Base-by-base conservation (phyloP, 1,284 basidiomycete genomes). In the Bjerkandera adusta region DNA sequence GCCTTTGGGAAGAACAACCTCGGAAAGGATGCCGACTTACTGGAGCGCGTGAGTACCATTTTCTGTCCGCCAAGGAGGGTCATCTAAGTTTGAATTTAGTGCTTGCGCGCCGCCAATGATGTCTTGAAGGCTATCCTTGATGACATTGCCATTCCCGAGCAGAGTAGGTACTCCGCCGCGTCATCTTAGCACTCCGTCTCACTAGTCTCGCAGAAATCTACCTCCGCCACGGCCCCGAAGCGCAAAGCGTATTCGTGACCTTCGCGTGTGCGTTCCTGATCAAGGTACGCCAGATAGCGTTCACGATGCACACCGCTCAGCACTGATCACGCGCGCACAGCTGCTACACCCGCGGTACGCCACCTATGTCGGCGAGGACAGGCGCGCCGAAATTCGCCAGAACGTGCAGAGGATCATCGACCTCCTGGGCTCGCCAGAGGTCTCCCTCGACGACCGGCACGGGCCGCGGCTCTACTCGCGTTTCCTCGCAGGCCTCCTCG, bases 201-300 rank as follows among this genome's bases (percentile, higher is more conserved):
- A 35, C 46, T 40, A 27, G 6, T 49, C 5, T 21, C 12, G 5
- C 51, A 81, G 79, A 75, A 49, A 68, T 75, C 25, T 82, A 78
- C 55, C 72, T 89, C 45, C 75, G 84, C 3, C 86, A 91, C 58
- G 89, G 87, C 0, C 87, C 89, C 1, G 89, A 92, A 59, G 82
- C 85, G 1, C 88, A 92, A 55, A 85, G 83, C 50, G 81, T 93
- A 18, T 90, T 91, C 57, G 77, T 87, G n/a, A 86, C 86, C 0
- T 93, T 92, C 54, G 89, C 89, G 4, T 82, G 85, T 15, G 82
- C 87, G 1, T 90, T 90, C 67, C 68, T 90, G 11, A 76, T 90
- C 51, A 89, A 89, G 71, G 85, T 83, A 56, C 30, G 67, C 7
- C n/a, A n/a, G n/a, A n/a, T n/a, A n/a, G n/a, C n/a, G n/a, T n/a